phyloP scores from a whole-genome alignment of 2,329 filamentous ascomycete genomes.

The Cyphellophora attinorum region DNA sequence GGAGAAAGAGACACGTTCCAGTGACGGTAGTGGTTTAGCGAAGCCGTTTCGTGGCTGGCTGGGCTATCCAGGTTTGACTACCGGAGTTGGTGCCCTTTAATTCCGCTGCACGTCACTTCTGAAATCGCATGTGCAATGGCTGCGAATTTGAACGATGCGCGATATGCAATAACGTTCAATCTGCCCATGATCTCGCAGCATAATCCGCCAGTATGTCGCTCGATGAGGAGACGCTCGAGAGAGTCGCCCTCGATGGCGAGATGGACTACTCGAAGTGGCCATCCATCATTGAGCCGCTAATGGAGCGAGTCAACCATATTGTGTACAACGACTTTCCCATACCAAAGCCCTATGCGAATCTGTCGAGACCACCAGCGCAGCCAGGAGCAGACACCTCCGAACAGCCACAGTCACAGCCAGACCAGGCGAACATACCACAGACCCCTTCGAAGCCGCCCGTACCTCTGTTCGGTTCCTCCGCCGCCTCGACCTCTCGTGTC shows the following conservation, averaged over 20 bases:
- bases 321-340: constrained; percentile 66
- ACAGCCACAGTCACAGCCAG: constrained; percentile 15
- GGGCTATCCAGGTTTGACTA: too few relatives aligned
- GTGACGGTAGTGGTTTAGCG: too few relatives aligned
- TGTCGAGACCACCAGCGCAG: constrained; percentile 23
- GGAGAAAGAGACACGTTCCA: too few relatives aligned
- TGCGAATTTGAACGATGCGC: too few relatives aligned
- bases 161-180: too few relatives aligned
- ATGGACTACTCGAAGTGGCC: constrained; percentile 61
- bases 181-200: too few relatives aligned
- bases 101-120: too few relatives aligned
- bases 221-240: constrained; percentile 46
- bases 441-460: constrained; percentile 26
- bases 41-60: too few relatives aligned
- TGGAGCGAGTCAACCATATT: constrained; percentile 64
- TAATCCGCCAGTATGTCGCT: neutral
- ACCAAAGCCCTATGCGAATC: constrained; percentile 42
- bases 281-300: constrained; percentile 52
- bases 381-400: constrained; percentile 23
- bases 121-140: too few relatives aligned
- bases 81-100: too few relatives aligned
- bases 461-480: constrained; percentile 25
- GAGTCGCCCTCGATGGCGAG: constrained; percentile 48
- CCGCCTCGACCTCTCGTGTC: constrained; percentile 28
- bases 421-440: constrained; percentile 22